Conservation (phyloP, 2,329 filamentous ascomycete genomes). For the Paecilomyces niveus region DNA sequence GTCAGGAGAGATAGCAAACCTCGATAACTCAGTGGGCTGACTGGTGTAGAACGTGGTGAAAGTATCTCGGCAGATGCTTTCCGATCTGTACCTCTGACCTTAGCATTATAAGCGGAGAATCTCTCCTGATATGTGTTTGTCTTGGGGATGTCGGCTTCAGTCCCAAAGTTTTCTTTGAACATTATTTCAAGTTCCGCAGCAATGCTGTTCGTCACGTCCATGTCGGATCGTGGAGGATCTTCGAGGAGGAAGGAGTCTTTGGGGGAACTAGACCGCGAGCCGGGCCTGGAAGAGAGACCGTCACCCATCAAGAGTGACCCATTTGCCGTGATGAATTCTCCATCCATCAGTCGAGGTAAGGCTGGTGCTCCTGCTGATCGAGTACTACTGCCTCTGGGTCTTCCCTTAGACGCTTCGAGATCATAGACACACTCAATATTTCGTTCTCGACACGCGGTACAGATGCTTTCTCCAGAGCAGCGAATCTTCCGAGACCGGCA, state of each 20-base stretch:
- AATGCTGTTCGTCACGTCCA: constrained; percentile 1
- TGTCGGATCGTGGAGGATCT: constrained; percentile 1
- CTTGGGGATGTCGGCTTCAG: neutral
- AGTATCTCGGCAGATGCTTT: neutral
- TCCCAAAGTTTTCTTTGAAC: constrained; percentile 2
- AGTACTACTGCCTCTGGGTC: constrained; percentile 4
- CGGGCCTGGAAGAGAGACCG: neutral
- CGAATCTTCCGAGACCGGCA: constrained; percentile 12
- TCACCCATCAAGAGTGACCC: neutral
- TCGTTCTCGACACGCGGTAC: constrained; percentile 10
- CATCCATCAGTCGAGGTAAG: neutral
- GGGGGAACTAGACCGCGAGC: neutral
- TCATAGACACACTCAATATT: constrained; percentile 14
- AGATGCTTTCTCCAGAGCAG: constrained; percentile 12
- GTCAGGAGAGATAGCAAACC: constrained; percentile 5
- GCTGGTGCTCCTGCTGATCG: neutral
- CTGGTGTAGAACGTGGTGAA: constrained; percentile 1
- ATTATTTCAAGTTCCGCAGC: constrained; percentile 5
- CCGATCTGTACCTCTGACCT: neutral
- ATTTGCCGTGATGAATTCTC: neutral
- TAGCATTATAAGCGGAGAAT: neutral
- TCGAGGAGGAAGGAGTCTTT: neutral
- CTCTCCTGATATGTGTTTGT: constrained; percentile 5
- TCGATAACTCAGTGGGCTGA: constrained; percentile 5
- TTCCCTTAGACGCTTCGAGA: constrained; percentile 11